Conservation (phyloP, 1,284 basidiomycete species). For the Phlebopus sp. region DNA sequence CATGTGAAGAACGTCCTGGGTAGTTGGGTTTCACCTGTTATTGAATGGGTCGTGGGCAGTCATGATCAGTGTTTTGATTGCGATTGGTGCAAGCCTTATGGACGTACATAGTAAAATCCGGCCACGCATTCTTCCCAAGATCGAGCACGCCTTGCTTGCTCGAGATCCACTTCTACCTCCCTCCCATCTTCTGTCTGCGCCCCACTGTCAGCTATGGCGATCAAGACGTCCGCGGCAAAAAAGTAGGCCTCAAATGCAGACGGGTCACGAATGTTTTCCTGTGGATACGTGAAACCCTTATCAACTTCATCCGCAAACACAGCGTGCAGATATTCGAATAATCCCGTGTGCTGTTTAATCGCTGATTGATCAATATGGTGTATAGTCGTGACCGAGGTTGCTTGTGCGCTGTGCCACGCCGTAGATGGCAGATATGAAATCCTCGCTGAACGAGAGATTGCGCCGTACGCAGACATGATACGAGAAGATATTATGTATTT, state of each 20-base stretch:
- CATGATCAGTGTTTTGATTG: constrained; percentile 4
- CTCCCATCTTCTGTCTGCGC: constrained; percentile 19
- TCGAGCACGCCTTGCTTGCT: constrained; percentile 45
- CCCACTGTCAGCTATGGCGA: constrained; percentile 53
- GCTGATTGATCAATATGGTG: constrained; percentile 64
- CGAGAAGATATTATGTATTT: not conserved
- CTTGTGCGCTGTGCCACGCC: constrained; percentile 26
- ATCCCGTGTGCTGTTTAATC: constrained; percentile 37
- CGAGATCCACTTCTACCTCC: constrained; percentile 38
- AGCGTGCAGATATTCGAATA: constrained; percentile 60
- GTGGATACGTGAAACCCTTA: constrained; percentile 81
- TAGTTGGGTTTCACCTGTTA: constrained; percentile 88
- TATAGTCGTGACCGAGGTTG: constrained; percentile 42
- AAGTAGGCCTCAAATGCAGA: constrained; percentile 70
- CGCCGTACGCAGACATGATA: constrained; percentile 46
- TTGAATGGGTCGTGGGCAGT: constrained; percentile 4
- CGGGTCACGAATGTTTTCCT: constrained; percentile 58
- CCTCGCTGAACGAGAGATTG: constrained; percentile 30
- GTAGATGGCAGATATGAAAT: constrained; percentile 34
- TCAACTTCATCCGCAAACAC: constrained; percentile 76
- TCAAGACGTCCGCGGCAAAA: constrained; percentile 71
- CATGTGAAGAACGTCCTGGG: constrained; percentile 90
- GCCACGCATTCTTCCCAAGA: constrained; percentile 69
- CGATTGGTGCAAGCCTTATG: constrained; percentile 8
- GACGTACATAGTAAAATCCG: constrained; percentile 79